Evolutionary conservation across 768 basidiomycete genomes (phyloP).

Genomic region (Pholiota molesta): DNA sequence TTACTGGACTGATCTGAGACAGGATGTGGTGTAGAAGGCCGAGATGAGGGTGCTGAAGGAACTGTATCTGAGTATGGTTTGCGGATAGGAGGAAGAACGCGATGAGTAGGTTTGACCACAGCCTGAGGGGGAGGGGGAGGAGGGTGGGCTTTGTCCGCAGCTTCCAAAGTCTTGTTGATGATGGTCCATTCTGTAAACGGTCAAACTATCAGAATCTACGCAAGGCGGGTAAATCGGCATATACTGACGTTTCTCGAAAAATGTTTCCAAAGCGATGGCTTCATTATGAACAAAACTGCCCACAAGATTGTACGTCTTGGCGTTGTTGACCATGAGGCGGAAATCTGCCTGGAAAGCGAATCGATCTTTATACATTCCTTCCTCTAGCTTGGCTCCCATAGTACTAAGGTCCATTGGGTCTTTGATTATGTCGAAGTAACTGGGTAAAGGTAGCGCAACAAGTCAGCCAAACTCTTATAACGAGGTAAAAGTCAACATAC

Average conservation of each 20-base stretch:
- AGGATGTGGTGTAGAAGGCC: slow-evolving; percentile 8
- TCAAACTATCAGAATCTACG: background rate
- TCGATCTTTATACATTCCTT: slow-evolving; percentile 84
- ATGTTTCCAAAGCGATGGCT: slow-evolving; percentile 72
- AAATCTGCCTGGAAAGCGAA: slow-evolving; percentile 87
- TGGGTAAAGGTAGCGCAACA: slow-evolving; percentile 32
- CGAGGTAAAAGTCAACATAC: slow-evolving; percentile 41
- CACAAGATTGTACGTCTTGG: slow-evolving; percentile 79
- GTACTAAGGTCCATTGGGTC: slow-evolving; percentile 95
- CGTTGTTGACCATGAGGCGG: slow-evolving; percentile 85
- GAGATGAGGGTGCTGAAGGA: slow-evolving; percentile 19
- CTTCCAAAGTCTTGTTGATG: slow-evolving; percentile 82
- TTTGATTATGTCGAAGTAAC: slow-evolving; percentile 90
- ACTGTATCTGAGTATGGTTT: slow-evolving; percentile 35
- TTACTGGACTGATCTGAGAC: slow-evolving; percentile 1
- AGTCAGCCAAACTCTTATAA: background rate
- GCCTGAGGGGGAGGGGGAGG: slow-evolving; percentile 23
- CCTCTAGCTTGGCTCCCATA: slow-evolving; percentile 83
- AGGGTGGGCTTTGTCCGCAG: slow-evolving; percentile 53
- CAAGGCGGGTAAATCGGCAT: background rate
- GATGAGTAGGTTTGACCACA: slow-evolving; percentile 30
- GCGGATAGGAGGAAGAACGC: slow-evolving; percentile 41
- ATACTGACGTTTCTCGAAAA: slow-evolving; percentile 84
- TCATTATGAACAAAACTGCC: slow-evolving; percentile 76
- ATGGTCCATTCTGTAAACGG: slow-evolving; percentile 75